A percentile compares a stretch with the other conserved stretches of the same genome.
phyloP scores from a whole-genome alignment of 441 rosid species.

The Rhodomyrtus psidioides region DNA sequence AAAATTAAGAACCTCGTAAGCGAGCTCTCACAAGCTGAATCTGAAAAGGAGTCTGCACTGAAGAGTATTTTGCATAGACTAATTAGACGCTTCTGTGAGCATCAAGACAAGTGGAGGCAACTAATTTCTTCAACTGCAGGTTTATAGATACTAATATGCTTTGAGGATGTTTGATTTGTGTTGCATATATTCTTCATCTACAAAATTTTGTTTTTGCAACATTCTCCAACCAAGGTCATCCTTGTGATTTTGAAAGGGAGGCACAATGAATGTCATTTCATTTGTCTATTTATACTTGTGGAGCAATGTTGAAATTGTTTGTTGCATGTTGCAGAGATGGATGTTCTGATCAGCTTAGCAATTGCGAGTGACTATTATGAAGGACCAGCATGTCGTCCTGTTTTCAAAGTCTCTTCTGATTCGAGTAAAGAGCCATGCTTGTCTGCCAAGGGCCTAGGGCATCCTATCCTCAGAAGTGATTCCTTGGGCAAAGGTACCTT shows the following conservation, averaged over 20 bases:
- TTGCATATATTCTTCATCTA: not conserved
- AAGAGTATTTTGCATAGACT: conserved; percentile 76
- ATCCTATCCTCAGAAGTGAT: conserved; percentile 88
- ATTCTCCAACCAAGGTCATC: not conserved
- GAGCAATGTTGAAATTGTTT: conserved; percentile 5
- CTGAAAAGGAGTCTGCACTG: conserved; percentile 70
- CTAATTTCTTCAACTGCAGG: conserved; percentile 81
- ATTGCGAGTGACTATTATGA: conserved; percentile 88
- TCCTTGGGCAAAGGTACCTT: conserved; percentile 82
- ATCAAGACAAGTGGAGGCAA: conserved; percentile 80
- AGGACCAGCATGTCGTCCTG: conserved; percentile 75
- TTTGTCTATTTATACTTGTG: not conserved
- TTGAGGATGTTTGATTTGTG: not conserved
- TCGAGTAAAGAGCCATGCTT: conserved; percentile 46
- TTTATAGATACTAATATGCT: conserved; percentile 13
- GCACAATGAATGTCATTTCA: not conserved
- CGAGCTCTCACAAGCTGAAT: conserved; percentile 76
- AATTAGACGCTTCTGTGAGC: conserved; percentile 59
- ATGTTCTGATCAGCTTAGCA: conserved; percentile 84
- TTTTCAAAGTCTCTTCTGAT: conserved; percentile 33
- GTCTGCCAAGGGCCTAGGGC: conserved; percentile 80
- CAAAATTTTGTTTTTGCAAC: not conserved
- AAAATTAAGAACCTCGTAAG: conserved; percentile 59
- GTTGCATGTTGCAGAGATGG: conserved; percentile 62
- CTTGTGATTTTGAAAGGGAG: not conserved